Percentiles rank a stretch among this genome's conserved stretches.
phyloP scores from a whole-genome alignment of 768 basidiomycete species.

The Leccinum pellstonianum region DNA sequence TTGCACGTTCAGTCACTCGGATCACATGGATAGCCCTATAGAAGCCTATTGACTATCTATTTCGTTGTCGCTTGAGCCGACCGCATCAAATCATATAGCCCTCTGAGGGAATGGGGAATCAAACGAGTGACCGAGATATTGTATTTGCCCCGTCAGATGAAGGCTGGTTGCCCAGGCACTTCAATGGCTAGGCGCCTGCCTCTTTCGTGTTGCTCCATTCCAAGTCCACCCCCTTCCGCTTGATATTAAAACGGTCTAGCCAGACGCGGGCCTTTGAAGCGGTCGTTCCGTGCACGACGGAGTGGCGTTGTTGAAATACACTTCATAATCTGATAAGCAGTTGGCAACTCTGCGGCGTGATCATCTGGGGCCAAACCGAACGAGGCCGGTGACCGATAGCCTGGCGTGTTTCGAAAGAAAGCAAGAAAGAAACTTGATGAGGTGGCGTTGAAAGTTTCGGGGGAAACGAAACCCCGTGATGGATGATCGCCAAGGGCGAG shows the following conservation, averaged over 20 bases:
- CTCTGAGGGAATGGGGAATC: conserved; percentile 26
- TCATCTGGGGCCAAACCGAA: conserved; percentile 10
- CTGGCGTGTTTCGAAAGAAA: conserved; percentile 18
- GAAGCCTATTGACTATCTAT: conserved; percentile 24
- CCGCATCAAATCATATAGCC: conserved; percentile 25
- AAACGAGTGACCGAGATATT: conserved; percentile 7
- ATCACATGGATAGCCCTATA: conserved; percentile 26
- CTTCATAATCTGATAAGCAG: conserved; percentile 8
- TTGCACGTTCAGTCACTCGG: conserved; percentile 25
- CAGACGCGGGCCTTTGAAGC: background rate
- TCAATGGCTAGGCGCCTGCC: conserved; percentile 9
- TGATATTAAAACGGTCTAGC: conserved; percentile 4
- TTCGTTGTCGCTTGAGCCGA: conserved; percentile 16
- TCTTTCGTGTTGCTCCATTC: conserved; percentile 8
- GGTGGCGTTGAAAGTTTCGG: conserved; percentile 18
- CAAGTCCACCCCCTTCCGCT: conserved; percentile 1
- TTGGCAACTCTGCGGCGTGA: conserved; percentile 25
- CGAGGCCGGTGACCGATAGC: background rate
- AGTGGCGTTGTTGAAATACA: conserved; percentile 15
- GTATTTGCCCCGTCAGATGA: conserved; percentile 15
- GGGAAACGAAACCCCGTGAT: background rate
- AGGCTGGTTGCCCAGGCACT: conserved; percentile 8
- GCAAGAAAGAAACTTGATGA: conserved; percentile 5
- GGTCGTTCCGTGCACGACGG: conserved; percentile 24
- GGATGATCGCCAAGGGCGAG: background rate